Evolutionary conservation across 805 yeast species (phyloP).

Genomic region (Zygotorulaspora chibaensis): DNA sequence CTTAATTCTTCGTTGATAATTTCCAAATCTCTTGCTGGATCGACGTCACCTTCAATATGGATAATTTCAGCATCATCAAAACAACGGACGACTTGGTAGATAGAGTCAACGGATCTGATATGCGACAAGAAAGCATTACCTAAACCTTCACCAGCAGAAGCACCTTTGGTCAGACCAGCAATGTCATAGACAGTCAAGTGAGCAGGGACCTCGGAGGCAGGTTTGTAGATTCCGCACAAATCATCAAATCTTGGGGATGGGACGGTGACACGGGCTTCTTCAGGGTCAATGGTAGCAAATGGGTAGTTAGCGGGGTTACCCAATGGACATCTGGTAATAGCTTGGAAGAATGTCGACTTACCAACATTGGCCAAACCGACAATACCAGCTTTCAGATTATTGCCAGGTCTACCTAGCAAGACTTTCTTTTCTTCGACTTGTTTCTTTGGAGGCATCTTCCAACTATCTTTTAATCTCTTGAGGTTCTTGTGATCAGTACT

Average conservation of each 20-base stretch:
- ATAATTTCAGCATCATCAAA: constrained; percentile 97
- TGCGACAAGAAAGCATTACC: constrained; percentile 97
- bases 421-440: constrained; percentile 55
- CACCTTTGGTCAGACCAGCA: constrained; percentile 97
- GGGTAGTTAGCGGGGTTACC: constrained; percentile 99
- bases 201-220: constrained; percentile 87
- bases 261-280: constrained; percentile 93
- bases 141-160: constrained; percentile 93
- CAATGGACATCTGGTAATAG: constrained; percentile 84
- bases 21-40: constrained; percentile 91
- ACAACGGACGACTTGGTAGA: constrained; percentile 95
- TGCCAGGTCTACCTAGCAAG: constrained; percentile 80
- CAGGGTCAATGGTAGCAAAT: constrained; percentile 90
- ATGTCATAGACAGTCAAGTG: constrained; percentile 90
- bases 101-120: constrained; percentile 96
- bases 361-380: constrained; percentile 96
- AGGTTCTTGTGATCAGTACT: not conserved
- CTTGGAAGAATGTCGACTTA: constrained; percentile 96
- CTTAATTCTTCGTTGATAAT: constrained; percentile 89
- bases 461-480: not conserved
- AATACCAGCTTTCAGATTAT: constrained; percentile 74
- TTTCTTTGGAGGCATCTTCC: constrained; percentile 39
- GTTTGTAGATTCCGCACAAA: constrained; percentile 68
- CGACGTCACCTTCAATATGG: constrained; percentile 94
- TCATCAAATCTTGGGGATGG: constrained; percentile 86